Conservation (phyloP, 148 eudicot genomes). For the Dianthus caryophyllus region DNA sequence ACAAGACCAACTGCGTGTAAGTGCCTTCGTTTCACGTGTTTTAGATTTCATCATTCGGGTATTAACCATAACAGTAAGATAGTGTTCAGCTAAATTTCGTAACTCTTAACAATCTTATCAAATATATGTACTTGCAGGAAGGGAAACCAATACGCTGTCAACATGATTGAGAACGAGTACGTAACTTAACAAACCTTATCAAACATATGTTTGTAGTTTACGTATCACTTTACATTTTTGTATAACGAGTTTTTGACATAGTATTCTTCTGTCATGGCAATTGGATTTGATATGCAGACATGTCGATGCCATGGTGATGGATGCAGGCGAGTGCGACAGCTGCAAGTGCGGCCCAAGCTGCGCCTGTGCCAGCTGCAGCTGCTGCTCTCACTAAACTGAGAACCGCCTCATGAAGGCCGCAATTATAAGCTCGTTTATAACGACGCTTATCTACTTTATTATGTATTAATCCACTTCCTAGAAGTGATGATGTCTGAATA, state of each 20-base stretch:
- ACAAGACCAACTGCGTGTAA: constrained; percentile 47
- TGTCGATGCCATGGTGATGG: constrained; percentile 32
- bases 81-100: no score
- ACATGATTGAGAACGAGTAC: constrained; percentile 11
- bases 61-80: no score
- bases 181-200: constrained; percentile 7
- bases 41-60: no score
- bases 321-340: constrained; percentile 45
- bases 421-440: neutral
- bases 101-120: no score
- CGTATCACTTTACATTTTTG: neutral
- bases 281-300: constrained; percentile 29
- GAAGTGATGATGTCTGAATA: constrained; percentile 2
- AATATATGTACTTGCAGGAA: constrained; percentile 23
- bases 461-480: neutral
- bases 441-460: neutral
- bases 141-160: constrained; percentile 20
- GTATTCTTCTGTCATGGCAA: no score
- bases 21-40: constrained; percentile 11
- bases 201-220: neutral
- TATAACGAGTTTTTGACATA: neutral
- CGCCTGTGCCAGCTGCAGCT: constrained; percentile 49
- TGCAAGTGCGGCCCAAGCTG: constrained; percentile 72
- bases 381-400: constrained; percentile 39
- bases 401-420: neutral